Evolutionary conservation across 2,329 filamentous ascomycete species (phyloP), one percentile per base, ranked within the genome.

Genomic region (Aspergillus sp.): DNA sequence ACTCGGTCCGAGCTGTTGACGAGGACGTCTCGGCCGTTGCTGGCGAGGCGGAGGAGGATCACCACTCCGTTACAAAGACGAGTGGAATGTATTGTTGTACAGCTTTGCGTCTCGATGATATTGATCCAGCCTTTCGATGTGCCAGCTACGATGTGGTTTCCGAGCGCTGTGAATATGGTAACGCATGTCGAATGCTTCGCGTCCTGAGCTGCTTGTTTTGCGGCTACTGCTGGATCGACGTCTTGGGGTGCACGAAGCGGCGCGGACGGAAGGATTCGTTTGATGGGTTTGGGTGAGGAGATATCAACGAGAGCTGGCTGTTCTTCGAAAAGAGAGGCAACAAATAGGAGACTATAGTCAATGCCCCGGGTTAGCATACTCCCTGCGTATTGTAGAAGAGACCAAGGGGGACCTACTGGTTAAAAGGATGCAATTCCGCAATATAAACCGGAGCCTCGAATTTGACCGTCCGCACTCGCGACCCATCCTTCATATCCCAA

Each of bases 51-150:
- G 51, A 97, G 76, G 27, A 91, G 86, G 5, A 94, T 91, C 27
- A 98, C 85, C 5, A 94, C 86, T 30, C 89, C 89, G 56, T 81
- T 82, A 60, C 88, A 94, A 46, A 96, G 81, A 55, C 93, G 88
- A 46, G 85, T 89, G 9, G 89, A 94, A 72, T 93, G 90, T 57
- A 95, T 88, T 7, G 91, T 88, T 52, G 87, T 81, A 61, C 81
- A 82, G 0, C 87, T 87, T 51, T 80, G 78, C 2, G 86, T 84
- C 57, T 94, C 87, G 61, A 98, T 93, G 51, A 98, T 87, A 68
- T 98, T 98, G 50, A 98, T 77, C 77, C 88, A 94, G 47, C 93
- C 93, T 67, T 96, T 97, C 57, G 85, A 96, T 4, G 93, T 98
- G 35, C 89, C 94, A 1, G 89, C 82, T 32, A 98, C 79, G 51